These are phyloP conservation scores for Mortierella claussenii DNA, from an alignment of 192 early-diverging fungal genomes.

Conservation along the genomic window DNA sequence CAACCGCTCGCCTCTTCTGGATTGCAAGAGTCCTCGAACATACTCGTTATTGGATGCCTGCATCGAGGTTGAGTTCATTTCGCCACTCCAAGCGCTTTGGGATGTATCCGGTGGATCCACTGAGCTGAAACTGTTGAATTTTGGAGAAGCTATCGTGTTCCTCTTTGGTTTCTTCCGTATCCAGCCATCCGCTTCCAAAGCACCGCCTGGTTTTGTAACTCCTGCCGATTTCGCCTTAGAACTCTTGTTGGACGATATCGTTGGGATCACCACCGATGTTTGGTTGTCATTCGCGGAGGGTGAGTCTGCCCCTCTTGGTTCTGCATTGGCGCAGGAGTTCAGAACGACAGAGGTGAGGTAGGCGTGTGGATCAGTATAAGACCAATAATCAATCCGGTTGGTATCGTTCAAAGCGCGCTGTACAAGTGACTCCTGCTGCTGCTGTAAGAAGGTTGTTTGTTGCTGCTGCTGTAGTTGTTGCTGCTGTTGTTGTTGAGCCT, in stretches of 20 bases:
- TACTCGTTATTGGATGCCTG: slow-evolving; percentile 33
- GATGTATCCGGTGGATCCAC: neutral
- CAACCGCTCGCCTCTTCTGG: neutral
- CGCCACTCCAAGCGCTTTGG: slow-evolving; percentile 18
- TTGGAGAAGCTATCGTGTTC: slow-evolving; percentile 7
- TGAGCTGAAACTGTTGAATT: neutral
- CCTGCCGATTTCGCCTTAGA: neutral
- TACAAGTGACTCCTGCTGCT: slow-evolving; percentile 36
- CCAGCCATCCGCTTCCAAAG: slow-evolving; percentile 32
- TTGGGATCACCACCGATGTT: neutral
- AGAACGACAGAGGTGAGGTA: slow-evolving; percentile 47
- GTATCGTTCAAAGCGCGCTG: slow-evolving; percentile 28
- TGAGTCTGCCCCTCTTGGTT: slow-evolving; percentile 31
- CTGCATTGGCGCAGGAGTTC: slow-evolving; percentile 44
- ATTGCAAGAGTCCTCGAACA: neutral
- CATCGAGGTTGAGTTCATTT: slow-evolving; percentile 16
- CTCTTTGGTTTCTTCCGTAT: slow-evolving; percentile 31
- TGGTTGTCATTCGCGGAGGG: slow-evolving; percentile 40
- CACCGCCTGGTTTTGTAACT: neutral
- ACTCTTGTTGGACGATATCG: slow-evolving; percentile 4
- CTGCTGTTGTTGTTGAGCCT: slow-evolving; percentile 36
- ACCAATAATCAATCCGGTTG: slow-evolving; percentile 50
- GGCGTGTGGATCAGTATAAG: slow-evolving; percentile 36
- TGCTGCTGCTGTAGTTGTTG: slow-evolving; percentile 39
- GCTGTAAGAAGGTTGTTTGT: slow-evolving; percentile 28